A percentile compares a stretch with the other conserved stretches of the same genome.
Evolutionary conservation across 208 protist genomes (phyloP).

Genomic region (Wallacemonas sp.): DNA sequence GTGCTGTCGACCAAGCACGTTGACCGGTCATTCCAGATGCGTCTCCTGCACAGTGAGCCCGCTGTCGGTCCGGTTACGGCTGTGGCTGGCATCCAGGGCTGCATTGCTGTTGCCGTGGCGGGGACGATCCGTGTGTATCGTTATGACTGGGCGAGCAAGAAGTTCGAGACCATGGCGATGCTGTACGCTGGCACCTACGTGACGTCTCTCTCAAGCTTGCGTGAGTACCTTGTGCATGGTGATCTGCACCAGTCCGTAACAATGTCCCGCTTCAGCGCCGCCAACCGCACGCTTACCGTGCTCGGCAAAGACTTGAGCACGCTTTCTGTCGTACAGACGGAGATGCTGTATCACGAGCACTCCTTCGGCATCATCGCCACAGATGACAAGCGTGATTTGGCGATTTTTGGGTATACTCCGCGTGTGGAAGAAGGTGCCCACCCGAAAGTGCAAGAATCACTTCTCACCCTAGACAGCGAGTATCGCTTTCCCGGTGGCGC

Average conservation of each 20-base stretch:
- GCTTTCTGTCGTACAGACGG: slow-evolving; percentile 60
- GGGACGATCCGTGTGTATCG: slow-evolving; percentile 83
- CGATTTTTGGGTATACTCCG: slow-evolving; percentile 76
- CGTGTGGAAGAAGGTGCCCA: slow-evolving; percentile 38
- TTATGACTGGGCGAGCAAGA: slow-evolving; percentile 52
- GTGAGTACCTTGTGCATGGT: slow-evolving; percentile 80
- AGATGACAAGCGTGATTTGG: slow-evolving; percentile 75
- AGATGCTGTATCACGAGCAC: slow-evolving; percentile 79
- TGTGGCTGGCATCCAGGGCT: slow-evolving; percentile 50
- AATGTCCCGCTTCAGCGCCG: slow-evolving; percentile 73
- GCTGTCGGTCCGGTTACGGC: slow-evolving; percentile 83
- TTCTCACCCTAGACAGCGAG: slow-evolving; percentile 74
- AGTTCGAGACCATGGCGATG: slow-evolving; percentile 71
- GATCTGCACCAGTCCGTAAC: slow-evolving; percentile 72
- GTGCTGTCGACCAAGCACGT: slow-evolving; percentile 45
- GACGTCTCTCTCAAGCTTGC: slow-evolving; percentile 63
- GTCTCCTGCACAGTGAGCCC: slow-evolving; percentile 67
- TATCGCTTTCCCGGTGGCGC: slow-evolving; percentile 73
- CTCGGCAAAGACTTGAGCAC: slow-evolving; percentile 64
- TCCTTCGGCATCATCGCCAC: slow-evolving; percentile 68
- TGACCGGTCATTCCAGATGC: slow-evolving; percentile 26
- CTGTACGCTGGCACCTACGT: slow-evolving; percentile 86
- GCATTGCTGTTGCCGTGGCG: slow-evolving; percentile 76
- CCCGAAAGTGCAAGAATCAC: slow-evolving; percentile 52
- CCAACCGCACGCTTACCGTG: slow-evolving; percentile 76